Percentiles rank a stretch among this genome's conserved stretches.
Evolutionary conservation across 2,329 filamentous ascomycete species (phyloP).

Genomic region (Diaporthe aspalathi): DNA sequence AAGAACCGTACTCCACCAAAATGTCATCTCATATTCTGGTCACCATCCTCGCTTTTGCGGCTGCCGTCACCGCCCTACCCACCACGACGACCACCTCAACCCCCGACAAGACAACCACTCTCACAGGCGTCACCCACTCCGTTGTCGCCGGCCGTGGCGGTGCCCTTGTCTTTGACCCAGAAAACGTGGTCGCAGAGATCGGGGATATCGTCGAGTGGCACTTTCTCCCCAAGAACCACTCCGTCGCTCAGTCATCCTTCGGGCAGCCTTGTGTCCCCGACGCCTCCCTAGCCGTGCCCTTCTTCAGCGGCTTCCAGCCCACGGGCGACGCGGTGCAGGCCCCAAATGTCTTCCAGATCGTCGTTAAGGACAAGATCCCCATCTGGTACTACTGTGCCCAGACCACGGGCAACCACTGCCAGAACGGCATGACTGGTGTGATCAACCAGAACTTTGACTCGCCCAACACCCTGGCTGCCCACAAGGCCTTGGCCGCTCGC

Average conservation of each 20-base stretch:
- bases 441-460: slow-evolving; percentile 61
- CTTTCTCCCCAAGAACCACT: slow-evolving; percentile 64
- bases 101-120: slow-evolving; percentile 49
- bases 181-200: slow-evolving; percentile 61
- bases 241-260: slow-evolving; percentile 57
- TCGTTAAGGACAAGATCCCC: slow-evolving; percentile 54
- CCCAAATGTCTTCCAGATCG: slow-evolving; percentile 57
- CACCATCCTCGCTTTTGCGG: slow-evolving; percentile 44
- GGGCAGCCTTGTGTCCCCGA: slow-evolving; percentile 56
- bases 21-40: slow-evolving; percentile 50
- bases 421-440: slow-evolving; percentile 60
- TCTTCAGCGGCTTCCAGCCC: slow-evolving; percentile 60
- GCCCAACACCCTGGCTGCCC: slow-evolving; percentile 51
- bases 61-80: slow-evolving; percentile 47
- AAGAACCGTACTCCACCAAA: slow-evolving; percentile 31
- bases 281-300: slow-evolving; percentile 46
- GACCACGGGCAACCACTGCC: slow-evolving; percentile 57
- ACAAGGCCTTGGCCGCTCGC: slow-evolving; percentile 51
- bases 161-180: slow-evolving; percentile 60
- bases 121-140: slow-evolving; percentile 57
- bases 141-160: slow-evolving; percentile 58
- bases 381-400: slow-evolving; percentile 60
- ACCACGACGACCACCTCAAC: slow-evolving; percentile 46
- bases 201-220: slow-evolving; percentile 67
- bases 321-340: slow-evolving; percentile 49